Conservation (phyloP, 2,329 filamentous ascomycete genomes). For the Pseudohalonectria lignicola region DNA sequence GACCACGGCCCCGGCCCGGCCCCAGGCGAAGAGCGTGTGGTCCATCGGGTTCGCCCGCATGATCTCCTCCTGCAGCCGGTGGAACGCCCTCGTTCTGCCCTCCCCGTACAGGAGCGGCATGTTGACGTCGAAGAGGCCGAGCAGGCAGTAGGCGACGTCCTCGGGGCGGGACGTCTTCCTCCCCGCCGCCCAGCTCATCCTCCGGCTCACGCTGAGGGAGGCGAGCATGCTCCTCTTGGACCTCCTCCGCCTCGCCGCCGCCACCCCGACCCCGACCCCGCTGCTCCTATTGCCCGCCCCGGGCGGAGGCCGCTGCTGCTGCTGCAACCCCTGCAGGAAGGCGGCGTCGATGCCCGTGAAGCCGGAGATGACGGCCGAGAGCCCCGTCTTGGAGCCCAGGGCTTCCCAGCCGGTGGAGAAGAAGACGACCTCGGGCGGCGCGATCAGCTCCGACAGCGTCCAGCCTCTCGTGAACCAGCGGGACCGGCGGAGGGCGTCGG, state of each 20-base stretch:
- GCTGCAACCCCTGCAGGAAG: neutral
- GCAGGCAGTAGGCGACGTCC: constrained; percentile 11
- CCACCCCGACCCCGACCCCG: no score
- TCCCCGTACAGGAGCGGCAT: constrained; percentile 12
- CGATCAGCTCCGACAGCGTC: constrained; percentile 8
- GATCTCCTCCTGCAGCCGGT: constrained; percentile 10
- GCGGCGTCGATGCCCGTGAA: constrained; percentile 1
- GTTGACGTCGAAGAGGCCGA: constrained; percentile 9
- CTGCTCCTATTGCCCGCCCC: no score
- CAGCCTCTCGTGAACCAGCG: constrained; percentile 7
- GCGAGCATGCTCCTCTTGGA: no score
- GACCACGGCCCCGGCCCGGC: neutral
- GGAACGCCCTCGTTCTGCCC: constrained; percentile 7
- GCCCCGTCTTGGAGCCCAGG: constrained; percentile 1
- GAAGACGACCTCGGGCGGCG: constrained; percentile 2
- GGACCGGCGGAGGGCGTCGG: constrained; percentile 1
- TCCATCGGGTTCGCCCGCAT: constrained; percentile 5
- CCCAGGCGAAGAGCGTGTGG: constrained; percentile 13
- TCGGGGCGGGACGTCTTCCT: constrained; percentile 8
- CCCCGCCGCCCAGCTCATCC: constrained; percentile 9
- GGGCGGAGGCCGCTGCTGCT: no score
- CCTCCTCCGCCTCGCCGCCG: no score
- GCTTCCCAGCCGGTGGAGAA: constrained; percentile 1
- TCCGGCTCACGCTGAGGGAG: neutral
- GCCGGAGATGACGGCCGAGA: neutral